Conservation (phyloP, 345 rosid genomes). For the Lumnitzera racemosa region DNA sequence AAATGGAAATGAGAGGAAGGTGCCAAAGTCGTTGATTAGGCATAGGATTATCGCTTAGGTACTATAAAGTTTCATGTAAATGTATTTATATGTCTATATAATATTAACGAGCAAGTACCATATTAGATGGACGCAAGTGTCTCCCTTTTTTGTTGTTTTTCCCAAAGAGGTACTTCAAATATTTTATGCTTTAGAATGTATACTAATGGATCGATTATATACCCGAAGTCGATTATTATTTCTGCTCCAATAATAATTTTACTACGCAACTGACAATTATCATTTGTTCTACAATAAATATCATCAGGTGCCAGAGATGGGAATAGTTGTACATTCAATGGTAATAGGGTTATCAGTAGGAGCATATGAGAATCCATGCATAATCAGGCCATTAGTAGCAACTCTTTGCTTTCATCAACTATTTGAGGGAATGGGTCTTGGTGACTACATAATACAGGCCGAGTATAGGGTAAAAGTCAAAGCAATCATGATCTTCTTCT, state of each 20-base stretch:
- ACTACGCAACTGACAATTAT: constrained; percentile 1
- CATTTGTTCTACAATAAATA: constrained; percentile 7
- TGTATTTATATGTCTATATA: too few relatives aligned
- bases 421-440: constrained; percentile 25
- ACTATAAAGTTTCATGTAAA: too few relatives aligned
- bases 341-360: constrained; percentile 21
- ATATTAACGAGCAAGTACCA: too few relatives aligned
- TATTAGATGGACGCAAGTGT: too few relatives aligned
- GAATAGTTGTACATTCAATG: constrained; percentile 21
- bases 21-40: too few relatives aligned
- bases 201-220: neutral
- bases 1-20: too few relatives aligned
- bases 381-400: constrained; percentile 16
- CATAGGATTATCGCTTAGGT: too few relatives aligned
- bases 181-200: too few relatives aligned
- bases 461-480: constrained; percentile 19
- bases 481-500: constrained; percentile 24
- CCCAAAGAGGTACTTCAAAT: too few relatives aligned
- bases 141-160: too few relatives aligned
- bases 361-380: constrained; percentile 18
- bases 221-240: too few relatives aligned
- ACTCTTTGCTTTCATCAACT: constrained; percentile 24
- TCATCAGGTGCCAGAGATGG: constrained; percentile 18
- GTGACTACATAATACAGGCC: constrained; percentile 31
- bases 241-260: too few relatives aligned